Evolutionary conservation across 2,329 filamentous ascomycete species (phyloP), one percentile per base, ranked within the genome.

Genomic region (Cladosporium colombiae): DNA sequence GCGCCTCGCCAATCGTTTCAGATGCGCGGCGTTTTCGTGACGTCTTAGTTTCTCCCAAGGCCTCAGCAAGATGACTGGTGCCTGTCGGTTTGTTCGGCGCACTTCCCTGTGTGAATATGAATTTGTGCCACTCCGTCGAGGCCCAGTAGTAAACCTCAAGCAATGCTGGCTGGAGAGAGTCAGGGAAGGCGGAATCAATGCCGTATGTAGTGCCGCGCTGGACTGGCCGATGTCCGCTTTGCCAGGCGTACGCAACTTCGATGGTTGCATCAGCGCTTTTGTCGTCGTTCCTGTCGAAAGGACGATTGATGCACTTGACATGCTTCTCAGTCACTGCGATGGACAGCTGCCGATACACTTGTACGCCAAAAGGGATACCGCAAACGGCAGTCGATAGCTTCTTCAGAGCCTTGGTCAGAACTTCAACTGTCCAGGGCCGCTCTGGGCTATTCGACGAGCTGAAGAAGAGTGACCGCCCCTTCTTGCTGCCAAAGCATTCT

Each of bases 1-100:
- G 31, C 53, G 53, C 53, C 53, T 57, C 53, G 53, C 31, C 31
- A 57, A 57, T 57, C 53, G 31, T 33, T 37, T 57, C 53, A 57
- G 53, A 57, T 57, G 31, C 53, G 53, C 53, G 53, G 53, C 53
- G 53, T 57, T 57, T 57, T 21, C 53, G 53, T 57, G 31, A 57
- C 29, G 53, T 33, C n/a, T 57, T 57, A 29, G 31, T 57, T 33
- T 57, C 53, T 57, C 53, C 53, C 31, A 57, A 57, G 53, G 53
- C 53, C 53, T 57, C 21, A 37, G 53, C 53, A 57, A 57, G 53
- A 57, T 57, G n/a, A 57, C 53, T 57, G n/a, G 53, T 57, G 31
- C 29, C 53, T 57, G 31, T 57, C 53, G 53, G 53, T 57, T 35
- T 57, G 53, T 57, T 57, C 31, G 31, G 31, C 53, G 53, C 53